Base-by-base conservation (phyloP, 2,329 filamentous ascomycete genomes). In the Myotisia sp. region DNA sequence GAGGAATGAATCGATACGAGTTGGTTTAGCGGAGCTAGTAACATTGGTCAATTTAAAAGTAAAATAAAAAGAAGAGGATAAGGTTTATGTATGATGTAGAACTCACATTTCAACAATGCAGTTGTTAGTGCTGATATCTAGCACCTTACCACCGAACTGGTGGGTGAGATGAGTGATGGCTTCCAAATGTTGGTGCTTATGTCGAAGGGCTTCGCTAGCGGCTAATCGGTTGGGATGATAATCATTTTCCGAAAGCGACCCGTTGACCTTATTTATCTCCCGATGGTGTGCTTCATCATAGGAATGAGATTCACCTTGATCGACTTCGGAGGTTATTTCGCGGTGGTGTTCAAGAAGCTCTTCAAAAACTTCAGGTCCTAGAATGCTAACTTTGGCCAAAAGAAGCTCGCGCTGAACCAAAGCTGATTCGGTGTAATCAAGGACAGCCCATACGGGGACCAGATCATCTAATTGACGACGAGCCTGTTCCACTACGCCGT, bases 81-180 rank as follows among this genome's bases (percentile, higher is more conserved):
- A n/a, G n/a, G n/a, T n/a, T n/a, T n/a, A n/a, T n/a, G n/a, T n/a
- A 12, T 10, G 6, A 18, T 7, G 10, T 24, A 26, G 21, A 19
- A 71, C 80, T 71, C 71, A 87, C 82, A 98, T 61, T 62, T 98
- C 90, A 40, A 98, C 86, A 58, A 95, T 95, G 63, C 90, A 95
- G 64, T 92, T 95, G 62, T 83, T 94, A 34, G 83, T 94, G 67
- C 85, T 93, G 50, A 98, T 95, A 59, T 98, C 90, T 49, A 98
- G 62, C 17, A 98, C 82, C 65, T 98, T 98, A 44, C 90, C 90
- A 37, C 86, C 86, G 51, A 98, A 98, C 53, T 98, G 90, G 64
- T 98, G 90, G 12, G 87, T 79, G 54, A 98, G 76, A 60, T 92
- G 90, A 37, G 90, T 98, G 52, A 98, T 93, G 37, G 81, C 85